These are phyloP conservation scores for Plenodomus biglobosus DNA, from an alignment of 2,329 filamentous ascomycete species.

Conservation along the genomic window DNA sequence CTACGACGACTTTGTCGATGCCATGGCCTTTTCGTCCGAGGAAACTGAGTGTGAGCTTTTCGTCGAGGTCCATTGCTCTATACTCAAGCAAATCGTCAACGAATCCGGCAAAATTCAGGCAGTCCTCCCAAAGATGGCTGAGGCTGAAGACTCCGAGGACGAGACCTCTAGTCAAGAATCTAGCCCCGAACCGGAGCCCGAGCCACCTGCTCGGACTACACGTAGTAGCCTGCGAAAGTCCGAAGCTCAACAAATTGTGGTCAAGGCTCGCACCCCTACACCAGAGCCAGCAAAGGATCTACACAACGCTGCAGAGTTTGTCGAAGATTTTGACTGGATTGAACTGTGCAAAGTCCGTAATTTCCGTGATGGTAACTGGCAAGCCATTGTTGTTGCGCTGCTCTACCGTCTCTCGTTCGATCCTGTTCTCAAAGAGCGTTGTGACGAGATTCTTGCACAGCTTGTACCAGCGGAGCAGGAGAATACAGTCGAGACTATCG, in stretches of 20 bases:
- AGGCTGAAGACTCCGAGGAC: constrained; percentile 39
- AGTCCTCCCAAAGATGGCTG: constrained; percentile 68
- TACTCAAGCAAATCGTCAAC: constrained; percentile 83
- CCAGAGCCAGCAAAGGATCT: constrained; percentile 39
- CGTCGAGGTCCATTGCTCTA: constrained; percentile 86
- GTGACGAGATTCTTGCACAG: constrained; percentile 76
- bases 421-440: constrained; percentile 67
- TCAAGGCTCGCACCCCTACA: constrained; percentile 43
- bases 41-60: constrained; percentile 80
- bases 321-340: constrained; percentile 78
- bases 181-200: constrained; percentile 61
- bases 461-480: constrained; percentile 77
- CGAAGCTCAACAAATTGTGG: constrained; percentile 62
- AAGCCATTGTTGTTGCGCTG: constrained; percentile 83
- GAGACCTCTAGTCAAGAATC: constrained; percentile 57
- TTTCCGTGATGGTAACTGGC: constrained; percentile 87
- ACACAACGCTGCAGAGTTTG: constrained; percentile 75
- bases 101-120: constrained; percentile 79
- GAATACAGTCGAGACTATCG: constrained; percentile 73
- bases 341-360: constrained; percentile 80
- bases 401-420: constrained; percentile 81
- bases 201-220: constrained; percentile 77
- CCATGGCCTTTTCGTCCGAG: constrained; percentile 74
- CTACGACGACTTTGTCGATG: constrained; percentile 92
- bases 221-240: constrained; percentile 82